These are phyloP conservation scores for Mycothermus thermophilus DNA, from an alignment of 495 filamentous ascomycete species.

Conservation along the genomic window DNA sequence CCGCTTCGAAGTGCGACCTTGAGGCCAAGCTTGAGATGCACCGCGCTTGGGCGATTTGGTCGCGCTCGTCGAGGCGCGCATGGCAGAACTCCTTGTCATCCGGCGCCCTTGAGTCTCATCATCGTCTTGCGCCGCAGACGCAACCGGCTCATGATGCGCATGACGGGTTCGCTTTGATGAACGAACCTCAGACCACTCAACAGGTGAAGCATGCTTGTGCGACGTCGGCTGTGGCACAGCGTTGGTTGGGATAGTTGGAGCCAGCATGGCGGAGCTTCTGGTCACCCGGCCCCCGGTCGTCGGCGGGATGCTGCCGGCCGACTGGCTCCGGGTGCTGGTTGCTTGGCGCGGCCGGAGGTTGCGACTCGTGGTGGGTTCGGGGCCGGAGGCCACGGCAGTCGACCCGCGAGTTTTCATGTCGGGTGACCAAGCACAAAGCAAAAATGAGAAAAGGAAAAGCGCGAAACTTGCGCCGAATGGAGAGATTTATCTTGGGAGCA, in stretches of 20 bases:
- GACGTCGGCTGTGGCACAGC: slow-evolving; percentile 1
- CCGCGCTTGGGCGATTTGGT: too few relatives aligned
- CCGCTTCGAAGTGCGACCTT: too few relatives aligned
- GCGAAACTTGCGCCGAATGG: too few relatives aligned
- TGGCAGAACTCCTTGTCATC: too few relatives aligned
- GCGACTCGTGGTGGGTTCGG: slow-evolving; percentile 4
- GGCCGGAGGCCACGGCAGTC: slow-evolving; percentile 1
- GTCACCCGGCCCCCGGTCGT: slow-evolving; percentile 10
- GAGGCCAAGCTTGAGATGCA: too few relatives aligned
- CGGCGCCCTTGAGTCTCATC: too few relatives aligned
- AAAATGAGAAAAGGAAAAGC: not conserved
- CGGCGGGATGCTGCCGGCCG: slow-evolving; percentile 7
- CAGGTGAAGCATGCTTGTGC: slow-evolving; percentile 7
- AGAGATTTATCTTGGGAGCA: too few relatives aligned
- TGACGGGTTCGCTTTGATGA: slow-evolving; percentile 11
- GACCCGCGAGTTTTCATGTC: slow-evolving; percentile 8
- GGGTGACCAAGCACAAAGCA: not conserved
- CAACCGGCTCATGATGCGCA: slow-evolving; percentile 5
- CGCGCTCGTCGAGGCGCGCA: too few relatives aligned
- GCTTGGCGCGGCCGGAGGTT: slow-evolving; percentile 16
- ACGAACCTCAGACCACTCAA: not conserved
- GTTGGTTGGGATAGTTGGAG: slow-evolving; percentile 1
- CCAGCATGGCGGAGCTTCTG: slow-evolving; percentile 9
- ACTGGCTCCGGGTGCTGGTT: slow-evolving; percentile 4
- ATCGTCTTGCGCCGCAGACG: too few relatives aligned